A percentile compares a stretch with the other conserved stretches of the same genome.
phyloP scores from a whole-genome alignment of 2,329 filamentous ascomycete species.

The Ascochyta koolunga region DNA sequence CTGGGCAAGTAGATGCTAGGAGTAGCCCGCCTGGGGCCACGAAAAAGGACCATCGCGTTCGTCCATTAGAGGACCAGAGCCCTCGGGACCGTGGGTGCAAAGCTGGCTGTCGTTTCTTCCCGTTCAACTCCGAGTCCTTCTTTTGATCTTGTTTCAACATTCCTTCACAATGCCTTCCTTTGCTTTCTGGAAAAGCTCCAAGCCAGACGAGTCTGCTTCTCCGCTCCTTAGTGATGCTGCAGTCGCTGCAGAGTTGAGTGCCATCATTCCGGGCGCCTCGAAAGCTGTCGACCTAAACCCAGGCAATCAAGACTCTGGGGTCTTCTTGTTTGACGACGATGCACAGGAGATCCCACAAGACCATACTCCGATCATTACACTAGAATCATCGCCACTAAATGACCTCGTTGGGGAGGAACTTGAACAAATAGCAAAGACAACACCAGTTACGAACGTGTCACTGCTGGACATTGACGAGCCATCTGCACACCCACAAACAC shows the following conservation, averaged over 20 bases:
- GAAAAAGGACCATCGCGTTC: slow-evolving; percentile 1
- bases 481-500: neutral
- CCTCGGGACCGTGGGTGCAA: neutral
- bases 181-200: slow-evolving; percentile 28
- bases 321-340: slow-evolving; percentile 27
- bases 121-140: slow-evolving; percentile 5
- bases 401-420: neutral
- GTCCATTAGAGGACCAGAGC: neutral
- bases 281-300: slow-evolving; percentile 21
- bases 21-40: neutral
- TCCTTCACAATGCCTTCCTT: slow-evolving; percentile 29
- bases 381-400: neutral
- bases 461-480: neutral
- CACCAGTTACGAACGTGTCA: neutral
- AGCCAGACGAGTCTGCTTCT: slow-evolving; percentile 15
- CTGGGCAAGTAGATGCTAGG: slow-evolving; percentile 4
- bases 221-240: slow-evolving; percentile 13
- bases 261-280: neutral
- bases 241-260: neutral
- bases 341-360: slow-evolving; percentile 10
- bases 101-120: neutral
- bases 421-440: neutral
- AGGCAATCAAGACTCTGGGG: slow-evolving; percentile 24
- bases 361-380: neutral
- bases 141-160: neutral